A percentile compares a stretch with the other conserved stretches of the same genome.
These are phyloP conservation scores for Fraxinus americana DNA, from an alignment of 257 asterid species.

Conservation along the genomic window DNA sequence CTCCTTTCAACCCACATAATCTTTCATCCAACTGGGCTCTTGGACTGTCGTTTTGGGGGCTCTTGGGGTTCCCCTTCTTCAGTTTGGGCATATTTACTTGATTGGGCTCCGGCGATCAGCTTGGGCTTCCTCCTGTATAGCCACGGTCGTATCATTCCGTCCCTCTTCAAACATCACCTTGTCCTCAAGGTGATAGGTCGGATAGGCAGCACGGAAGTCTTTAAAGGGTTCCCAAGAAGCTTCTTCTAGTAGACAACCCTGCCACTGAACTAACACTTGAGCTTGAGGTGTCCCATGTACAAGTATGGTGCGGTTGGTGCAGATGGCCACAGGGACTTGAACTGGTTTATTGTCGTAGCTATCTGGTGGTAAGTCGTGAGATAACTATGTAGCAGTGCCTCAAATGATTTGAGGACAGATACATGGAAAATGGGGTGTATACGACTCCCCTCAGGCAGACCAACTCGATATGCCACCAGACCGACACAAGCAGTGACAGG, in stretches of 20 bases:
- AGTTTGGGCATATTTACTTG: too few species aligned
- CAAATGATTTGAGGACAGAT: not conserved
- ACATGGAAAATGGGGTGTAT: conserved; percentile 11
- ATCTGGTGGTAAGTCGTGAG: not conserved
- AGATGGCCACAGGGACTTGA: not conserved
- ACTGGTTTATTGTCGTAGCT: not conserved
- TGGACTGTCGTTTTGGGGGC: too few species aligned
- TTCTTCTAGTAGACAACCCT: not conserved
- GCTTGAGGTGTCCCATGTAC: not conserved
- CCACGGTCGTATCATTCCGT: too few species aligned
- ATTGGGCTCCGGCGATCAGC: too few species aligned
- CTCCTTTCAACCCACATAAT: too few species aligned
- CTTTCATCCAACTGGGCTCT: too few species aligned
- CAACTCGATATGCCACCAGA: not conserved
- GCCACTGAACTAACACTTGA: not conserved
- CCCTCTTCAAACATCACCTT: too few species aligned
- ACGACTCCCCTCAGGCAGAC: not conserved
- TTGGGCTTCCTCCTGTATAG: too few species aligned
- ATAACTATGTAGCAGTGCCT: not conserved
- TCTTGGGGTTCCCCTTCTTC: too few species aligned
- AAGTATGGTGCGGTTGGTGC: not conserved
- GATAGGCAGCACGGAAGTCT: too few species aligned
- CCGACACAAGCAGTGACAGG: not conserved
- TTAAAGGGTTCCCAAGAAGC: not conserved
- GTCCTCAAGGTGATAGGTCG: too few species aligned